These are phyloP conservation scores for Neurospora cerealis DNA, from an alignment of 495 filamentous ascomycete genomes.

Conservation along the genomic window DNA sequence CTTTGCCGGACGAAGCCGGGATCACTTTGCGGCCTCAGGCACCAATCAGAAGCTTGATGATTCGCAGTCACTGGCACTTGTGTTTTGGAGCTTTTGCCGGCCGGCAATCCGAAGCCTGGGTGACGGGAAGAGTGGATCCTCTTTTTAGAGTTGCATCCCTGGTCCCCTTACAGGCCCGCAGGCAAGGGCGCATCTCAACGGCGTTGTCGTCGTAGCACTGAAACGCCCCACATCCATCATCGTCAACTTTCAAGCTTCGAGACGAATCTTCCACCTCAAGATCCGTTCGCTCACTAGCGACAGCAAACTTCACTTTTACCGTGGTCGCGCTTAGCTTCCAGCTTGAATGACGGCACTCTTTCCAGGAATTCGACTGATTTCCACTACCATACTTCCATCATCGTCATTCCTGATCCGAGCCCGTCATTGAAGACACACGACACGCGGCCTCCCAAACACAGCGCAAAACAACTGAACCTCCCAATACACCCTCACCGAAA, in stretches of 20 bases:
- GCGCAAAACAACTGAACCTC: neutral
- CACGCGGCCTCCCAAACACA: neutral
- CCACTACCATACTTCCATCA: neutral
- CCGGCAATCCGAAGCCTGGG: neutral
- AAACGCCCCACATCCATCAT: neutral
- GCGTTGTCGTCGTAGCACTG: neutral
- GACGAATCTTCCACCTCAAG: neutral
- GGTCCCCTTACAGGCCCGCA: neutral
- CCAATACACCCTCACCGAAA: constrained; percentile 10
- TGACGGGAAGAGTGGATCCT: neutral
- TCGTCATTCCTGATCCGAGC: neutral
- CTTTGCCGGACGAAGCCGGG: constrained; percentile 25
- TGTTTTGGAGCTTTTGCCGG: neutral
- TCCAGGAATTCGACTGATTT: neutral
- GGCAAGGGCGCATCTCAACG: neutral
- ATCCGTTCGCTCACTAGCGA: neutral
- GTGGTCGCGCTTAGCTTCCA: neutral
- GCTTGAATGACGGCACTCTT: neutral
- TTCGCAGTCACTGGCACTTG: neutral
- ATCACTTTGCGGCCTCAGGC: constrained; percentile 14
- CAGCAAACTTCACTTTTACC: neutral
- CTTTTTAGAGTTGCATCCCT: neutral
- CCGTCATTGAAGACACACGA: neutral
- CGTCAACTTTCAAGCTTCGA: neutral
- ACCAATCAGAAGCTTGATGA: neutral